Conservation (phyloP, 306 rosid genomes). For the Quercus gilva region DNA sequence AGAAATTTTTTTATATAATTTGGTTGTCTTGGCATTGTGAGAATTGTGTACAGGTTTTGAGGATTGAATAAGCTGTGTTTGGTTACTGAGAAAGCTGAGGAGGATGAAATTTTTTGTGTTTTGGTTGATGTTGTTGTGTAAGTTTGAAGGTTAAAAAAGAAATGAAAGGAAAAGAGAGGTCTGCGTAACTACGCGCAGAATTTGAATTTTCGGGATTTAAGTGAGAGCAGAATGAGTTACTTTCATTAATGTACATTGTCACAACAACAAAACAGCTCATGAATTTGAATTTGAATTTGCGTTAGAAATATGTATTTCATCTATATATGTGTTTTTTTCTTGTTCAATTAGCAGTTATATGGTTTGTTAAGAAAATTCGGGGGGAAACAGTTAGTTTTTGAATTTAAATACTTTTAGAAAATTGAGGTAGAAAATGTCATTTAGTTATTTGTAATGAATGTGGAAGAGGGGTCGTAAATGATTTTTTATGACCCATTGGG, state of each 20-base stretch:
- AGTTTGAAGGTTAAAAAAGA: not conserved
- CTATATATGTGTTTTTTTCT: not conserved
- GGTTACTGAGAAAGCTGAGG: too few species aligned
- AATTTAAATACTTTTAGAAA: not conserved
- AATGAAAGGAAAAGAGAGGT: not conserved
- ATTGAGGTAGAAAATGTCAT: not conserved
- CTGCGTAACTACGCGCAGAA: not conserved
- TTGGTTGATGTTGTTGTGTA: not conserved
- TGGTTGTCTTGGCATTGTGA: not conserved
- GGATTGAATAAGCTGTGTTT: not conserved
- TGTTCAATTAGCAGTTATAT: not conserved
- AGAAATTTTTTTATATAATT: not conserved
- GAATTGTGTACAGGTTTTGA: not conserved
- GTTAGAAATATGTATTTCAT: not conserved
- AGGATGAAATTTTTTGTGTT: not conserved
- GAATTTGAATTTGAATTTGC: not conserved
- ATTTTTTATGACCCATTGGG: not conserved
- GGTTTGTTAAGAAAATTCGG: not conserved
- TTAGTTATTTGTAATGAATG: not conserved
- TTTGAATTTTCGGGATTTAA: not conserved
- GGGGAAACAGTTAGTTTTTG: not conserved
- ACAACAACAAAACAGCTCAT: not conserved
- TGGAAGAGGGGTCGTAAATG: not conserved
- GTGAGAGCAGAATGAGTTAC: conserved; percentile 6
- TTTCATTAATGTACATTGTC: not conserved